A percentile compares a stretch with the other conserved stretches of the same genome.
phyloP scores from a whole-genome alignment of 805 yeast species.

The Blastobotrys parvus region DNA sequence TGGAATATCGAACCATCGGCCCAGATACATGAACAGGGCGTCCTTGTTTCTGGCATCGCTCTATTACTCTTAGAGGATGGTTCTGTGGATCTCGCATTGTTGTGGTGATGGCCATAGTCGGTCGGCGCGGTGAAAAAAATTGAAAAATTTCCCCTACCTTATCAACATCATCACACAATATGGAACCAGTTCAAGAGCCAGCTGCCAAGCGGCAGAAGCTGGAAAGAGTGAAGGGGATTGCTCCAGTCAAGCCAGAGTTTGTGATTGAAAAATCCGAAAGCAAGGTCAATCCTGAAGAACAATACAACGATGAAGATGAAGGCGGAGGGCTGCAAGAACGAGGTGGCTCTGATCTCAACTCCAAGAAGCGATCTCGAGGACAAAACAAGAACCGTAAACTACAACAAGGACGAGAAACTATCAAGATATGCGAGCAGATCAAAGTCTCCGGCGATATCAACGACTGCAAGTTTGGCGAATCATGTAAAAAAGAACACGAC shows the following conservation, averaged over 20 bases:
- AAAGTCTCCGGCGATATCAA: slow-evolving; percentile 32
- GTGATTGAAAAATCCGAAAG: slow-evolving; percentile 30
- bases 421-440: slow-evolving; percentile 57
- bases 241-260: slow-evolving; percentile 67
- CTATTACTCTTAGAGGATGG: slow-evolving; percentile 46
- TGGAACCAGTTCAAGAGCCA: neutral
- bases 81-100: slow-evolving; percentile 35
- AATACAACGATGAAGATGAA: slow-evolving; percentile 19
- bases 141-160: neutral
- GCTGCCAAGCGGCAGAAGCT: neutral
- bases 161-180: neutral
- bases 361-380: slow-evolving; percentile 51
- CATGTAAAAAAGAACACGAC: slow-evolving; percentile 75
- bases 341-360: slow-evolving; percentile 42
- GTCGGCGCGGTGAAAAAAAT: no score
- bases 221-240: slow-evolving; percentile 47
- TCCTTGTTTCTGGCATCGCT: slow-evolving; percentile 37
- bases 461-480: slow-evolving; percentile 50
- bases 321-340: slow-evolving; percentile 17
- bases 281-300: slow-evolving; percentile 9
- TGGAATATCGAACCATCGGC: slow-evolving; percentile 96
- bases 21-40: slow-evolving; percentile 68
- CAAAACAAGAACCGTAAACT: slow-evolving; percentile 80
- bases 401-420: slow-evolving; percentile 54
- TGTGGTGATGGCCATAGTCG: no score